Evolutionary conservation across 495 filamentous ascomycete genomes (phyloP).

Genomic region (Penicillium cosmopolitanum): DNA sequence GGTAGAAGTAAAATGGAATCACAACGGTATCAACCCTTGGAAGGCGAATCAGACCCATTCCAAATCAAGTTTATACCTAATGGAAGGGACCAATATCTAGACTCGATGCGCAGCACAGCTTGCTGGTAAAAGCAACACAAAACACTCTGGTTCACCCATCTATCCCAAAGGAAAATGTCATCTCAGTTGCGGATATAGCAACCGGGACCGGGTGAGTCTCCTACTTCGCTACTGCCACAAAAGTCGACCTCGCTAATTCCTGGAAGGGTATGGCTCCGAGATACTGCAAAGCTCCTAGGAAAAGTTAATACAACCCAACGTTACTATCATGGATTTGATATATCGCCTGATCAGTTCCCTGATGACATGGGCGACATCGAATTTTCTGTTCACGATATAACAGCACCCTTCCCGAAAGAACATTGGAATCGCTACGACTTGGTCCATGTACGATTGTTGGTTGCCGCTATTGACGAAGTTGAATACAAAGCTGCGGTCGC

Average conservation of each 20-base stretch:
- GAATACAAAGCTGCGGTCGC: slow-evolving; percentile 20
- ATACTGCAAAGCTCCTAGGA: slow-evolving; percentile 12
- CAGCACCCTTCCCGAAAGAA: slow-evolving; percentile 23
- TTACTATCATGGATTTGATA: slow-evolving; percentile 29
- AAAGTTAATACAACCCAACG: background rate
- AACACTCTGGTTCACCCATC: slow-evolving; percentile 24
- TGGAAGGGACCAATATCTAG: background rate
- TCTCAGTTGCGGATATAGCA: slow-evolving; percentile 29
- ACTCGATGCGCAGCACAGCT: slow-evolving; percentile 26
- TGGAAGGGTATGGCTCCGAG: slow-evolving; percentile 26
- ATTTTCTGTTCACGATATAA: slow-evolving; percentile 25
- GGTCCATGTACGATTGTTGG: slow-evolving; percentile 27
- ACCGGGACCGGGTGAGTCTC: slow-evolving; percentile 29
- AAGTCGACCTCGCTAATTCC: too few relatives aligned
- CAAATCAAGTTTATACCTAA: background rate
- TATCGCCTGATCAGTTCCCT: slow-evolving; percentile 27
- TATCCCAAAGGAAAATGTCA: slow-evolving; percentile 13
- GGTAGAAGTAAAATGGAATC: slow-evolving; percentile 12
- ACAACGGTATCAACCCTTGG: background rate
- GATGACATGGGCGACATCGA: slow-evolving; percentile 1
- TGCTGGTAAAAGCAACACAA: slow-evolving; percentile 14
- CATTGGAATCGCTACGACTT: slow-evolving; percentile 24
- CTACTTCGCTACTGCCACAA: too few relatives aligned
- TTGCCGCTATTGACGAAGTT: slow-evolving; percentile 20
- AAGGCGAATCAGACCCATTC: background rate